phyloP scores from a whole-genome alignment of 2,329 filamentous ascomycete species.

The Colletotrichum liaoningense region DNA sequence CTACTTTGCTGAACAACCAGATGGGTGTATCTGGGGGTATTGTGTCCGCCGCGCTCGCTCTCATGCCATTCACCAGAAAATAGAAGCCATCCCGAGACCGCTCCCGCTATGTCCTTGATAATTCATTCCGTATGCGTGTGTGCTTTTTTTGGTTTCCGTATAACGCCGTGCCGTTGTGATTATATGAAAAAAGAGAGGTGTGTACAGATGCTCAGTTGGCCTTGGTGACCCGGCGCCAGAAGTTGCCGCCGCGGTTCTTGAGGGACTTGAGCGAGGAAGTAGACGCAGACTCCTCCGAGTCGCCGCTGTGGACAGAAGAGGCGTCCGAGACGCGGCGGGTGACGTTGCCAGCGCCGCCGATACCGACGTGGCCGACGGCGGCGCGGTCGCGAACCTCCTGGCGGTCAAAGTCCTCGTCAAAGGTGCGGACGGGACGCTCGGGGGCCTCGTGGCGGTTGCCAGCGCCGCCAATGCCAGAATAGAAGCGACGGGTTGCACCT shows the following conservation, averaged over 20 bases:
- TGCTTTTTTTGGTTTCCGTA: conserved; percentile 19
- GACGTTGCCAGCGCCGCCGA: conserved; percentile 65
- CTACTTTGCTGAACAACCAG: conserved; percentile 18
- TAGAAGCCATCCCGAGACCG: too few relatives aligned
- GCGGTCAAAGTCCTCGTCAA: conserved; percentile 38
- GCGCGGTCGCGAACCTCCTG: conserved; percentile 36
- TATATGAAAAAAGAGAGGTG: neutral
- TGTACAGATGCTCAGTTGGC: conserved; percentile 4
- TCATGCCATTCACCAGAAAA: conserved; percentile 57
- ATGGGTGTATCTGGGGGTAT: conserved; percentile 49
- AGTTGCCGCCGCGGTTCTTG: conserved; percentile 42
- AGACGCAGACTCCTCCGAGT: conserved; percentile 39
- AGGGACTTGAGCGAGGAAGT: conserved; percentile 31
- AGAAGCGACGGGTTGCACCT: conserved; percentile 64
- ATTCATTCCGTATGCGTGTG: neutral
- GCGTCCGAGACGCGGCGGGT: conserved; percentile 72
- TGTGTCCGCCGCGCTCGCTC: conserved; percentile 21
- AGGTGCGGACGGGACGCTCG: conserved; percentile 43
- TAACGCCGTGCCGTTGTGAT: conserved; percentile 17
- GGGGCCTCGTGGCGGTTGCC: conserved; percentile 74
- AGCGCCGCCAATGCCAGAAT: conserved; percentile 74
- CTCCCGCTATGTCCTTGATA: neutral
- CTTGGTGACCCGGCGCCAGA: conserved; percentile 53
- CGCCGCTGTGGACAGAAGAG: conserved; percentile 59
- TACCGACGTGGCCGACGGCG: conserved; percentile 33